Evolutionary conservation across 495 filamentous ascomycete genomes (phyloP), one percentile per base, ranked within the genome.

Genomic region (Emericellopsis terricola): DNA sequence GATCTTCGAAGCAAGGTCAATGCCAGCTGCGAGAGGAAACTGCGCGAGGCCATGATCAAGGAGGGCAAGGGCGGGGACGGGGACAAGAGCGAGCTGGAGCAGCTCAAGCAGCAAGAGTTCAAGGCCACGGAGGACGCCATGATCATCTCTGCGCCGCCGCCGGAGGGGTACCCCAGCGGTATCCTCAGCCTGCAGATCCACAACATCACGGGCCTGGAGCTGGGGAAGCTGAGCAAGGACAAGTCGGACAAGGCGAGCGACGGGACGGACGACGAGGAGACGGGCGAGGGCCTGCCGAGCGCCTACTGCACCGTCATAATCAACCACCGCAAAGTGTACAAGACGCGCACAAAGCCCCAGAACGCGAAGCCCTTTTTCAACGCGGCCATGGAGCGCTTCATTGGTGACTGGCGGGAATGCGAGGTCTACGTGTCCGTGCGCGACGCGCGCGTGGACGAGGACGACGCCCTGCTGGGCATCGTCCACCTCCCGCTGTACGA

Each of bases 301-400:
- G 60, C 68, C 19, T 83, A 78, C 46, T 78, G 72, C 50, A 76
- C 66, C 17, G 62, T 81, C 41, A 75, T 81, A 30, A 47, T 81
- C 31, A 78, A 81, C 43, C 71, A 81, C 38, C 60, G 64, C 30
- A 80, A 78, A 41, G 61, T 80, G 18, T 83, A 74, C 49, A 68
- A 60, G 36, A 78, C 77, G 0, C 53, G 78, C 8, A 78, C 77
- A 4, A 83, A 83, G 44, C 78, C 78, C 3, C 81, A 79, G 57
- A 81, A 76, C 36, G 62, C 70, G 1, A 78, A 76, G 38, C 78
- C 78, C 1, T 83, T 81, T 48, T 81, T 80, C 62, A 83, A 81
- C 41, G 78, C 78, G 1, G 73, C 72, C n/a, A 76, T 69, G 0
- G 78, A 83, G 42, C 60, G 73, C 2, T 75, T 80, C 28, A 59